Conservation (phyloP, 148 eudicot genomes). For the Fagopyrum homotropicum region DNA sequence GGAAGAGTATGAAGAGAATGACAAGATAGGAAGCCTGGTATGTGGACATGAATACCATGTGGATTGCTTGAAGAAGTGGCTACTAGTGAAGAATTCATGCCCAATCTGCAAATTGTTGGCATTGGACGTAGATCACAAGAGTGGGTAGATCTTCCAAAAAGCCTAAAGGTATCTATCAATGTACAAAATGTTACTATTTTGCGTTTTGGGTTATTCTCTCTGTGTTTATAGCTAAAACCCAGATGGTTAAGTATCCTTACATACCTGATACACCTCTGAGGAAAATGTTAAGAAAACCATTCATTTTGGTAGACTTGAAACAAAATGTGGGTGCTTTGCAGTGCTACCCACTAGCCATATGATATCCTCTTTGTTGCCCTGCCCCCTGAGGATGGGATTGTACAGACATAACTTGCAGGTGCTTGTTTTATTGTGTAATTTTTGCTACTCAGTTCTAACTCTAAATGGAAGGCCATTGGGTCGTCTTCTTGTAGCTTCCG, state of each 20-base stretch:
- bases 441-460: background rate
- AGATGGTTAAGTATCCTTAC: background rate
- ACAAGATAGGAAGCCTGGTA: conserved; percentile 54
- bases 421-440: conserved; percentile 10
- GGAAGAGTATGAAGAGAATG: conserved; percentile 67
- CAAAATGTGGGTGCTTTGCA: background rate
- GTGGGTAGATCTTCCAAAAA: conserved; percentile 5
- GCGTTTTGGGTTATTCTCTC: background rate
- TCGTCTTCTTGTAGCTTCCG: background rate
- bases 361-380: background rate
- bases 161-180: background rate
- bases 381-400: background rate
- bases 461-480: background rate
- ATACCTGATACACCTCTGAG: conserved; percentile 3
- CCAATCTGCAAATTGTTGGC: conserved; percentile 78
- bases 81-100: conserved; percentile 72
- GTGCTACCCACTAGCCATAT: background rate
- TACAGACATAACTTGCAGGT: conserved; percentile 10
- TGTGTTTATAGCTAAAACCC: conserved; percentile 1
- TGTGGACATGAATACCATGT: conserved; percentile 90
- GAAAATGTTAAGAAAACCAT: conserved; percentile 8
- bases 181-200: background rate
- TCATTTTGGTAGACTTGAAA: background rate
- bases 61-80: conserved; percentile 75
- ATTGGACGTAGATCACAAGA: conserved; percentile 35